Evolutionary conservation across 2,329 filamentous ascomycete species (phyloP), one percentile per base, ranked within the genome.

Genomic region (Elsinoe arachidis): DNA sequence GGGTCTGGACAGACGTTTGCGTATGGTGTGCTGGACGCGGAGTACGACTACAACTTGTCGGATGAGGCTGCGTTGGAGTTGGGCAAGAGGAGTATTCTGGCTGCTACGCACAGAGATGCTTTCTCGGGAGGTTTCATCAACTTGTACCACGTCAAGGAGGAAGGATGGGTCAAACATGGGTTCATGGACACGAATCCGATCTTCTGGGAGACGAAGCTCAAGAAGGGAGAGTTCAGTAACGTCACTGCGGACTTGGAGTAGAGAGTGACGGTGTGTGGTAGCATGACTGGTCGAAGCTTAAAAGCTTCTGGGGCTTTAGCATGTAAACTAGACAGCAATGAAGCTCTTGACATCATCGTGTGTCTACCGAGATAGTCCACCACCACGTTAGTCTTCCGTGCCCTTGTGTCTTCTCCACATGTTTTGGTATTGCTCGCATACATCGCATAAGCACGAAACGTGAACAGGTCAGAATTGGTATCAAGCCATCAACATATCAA

Each of bases 111-210:
- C 77, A 83, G 93, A 70, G 93, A 99, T 73, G 93, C 93, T n/a
- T 99, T 88, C 81, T 97, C 93, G 21, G 93, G 93, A 79, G 93
- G 93, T 64, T 97, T 84, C 78, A 96, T 99, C 81, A 99, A 99
- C 78, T 72, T 97, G 70, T 99, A 99, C 76, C 93, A 99, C 70
- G 91, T 99, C 72, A 96, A 96, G 84, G 92, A 99, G 79, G 87
- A 90, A 63, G 93, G 93, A 66, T 99, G 93, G 93, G 91, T 95
- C 69, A 96, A 95, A 82, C 92, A 97, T 71, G 93, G 93, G 61
- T 99, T 99, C 81, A 90, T 80, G 65, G 93, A 99, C 74, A 97
- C 92, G 66, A 96, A 97, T 79, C 92, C 92, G 44, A 95, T 97
- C 71, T 99, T 99, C 86, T 99, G 93, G 93, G 87, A 95, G 80